Base-by-base conservation (phyloP, 2,329 filamentous ascomycete genomes). In the Diatrype stigma region DNA sequence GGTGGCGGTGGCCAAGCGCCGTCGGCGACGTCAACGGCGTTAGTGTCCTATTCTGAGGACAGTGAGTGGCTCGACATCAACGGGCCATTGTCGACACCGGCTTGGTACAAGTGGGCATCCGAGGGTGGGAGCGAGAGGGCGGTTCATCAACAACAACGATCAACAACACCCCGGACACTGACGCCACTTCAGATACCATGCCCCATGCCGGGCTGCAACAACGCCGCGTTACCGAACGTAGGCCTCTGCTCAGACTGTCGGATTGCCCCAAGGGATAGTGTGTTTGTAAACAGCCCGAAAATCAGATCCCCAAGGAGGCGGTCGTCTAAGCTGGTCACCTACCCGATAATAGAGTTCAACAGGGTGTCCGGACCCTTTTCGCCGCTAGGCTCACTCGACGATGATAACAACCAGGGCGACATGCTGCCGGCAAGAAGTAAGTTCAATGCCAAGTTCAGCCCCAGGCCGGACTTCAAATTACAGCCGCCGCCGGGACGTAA, bases 401-500 rank as follows among this genome's bases (percentile, higher is more conserved):
- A 16, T 3, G 35, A 19, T 3, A 17, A 26, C 34, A 21, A 21
- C 23, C 10, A 34, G 2, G 7, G 8, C 22, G 48, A 50, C 16
- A 17, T 45, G 14, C 17, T n/a, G 48, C 17, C 42, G 11, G 49
- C 48, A 17, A 40, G 46, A 11, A 55, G 51, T 30, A 45, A 47
- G 10, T 55, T 51, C 42, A 56, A 54, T 34, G 51, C 28, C 21
- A 49, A 22, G n/a, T 17, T 38, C 51, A 50, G 30, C 32, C 45
- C 42, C 40, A 21, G 26, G 34, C 16, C 22, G 42, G 21, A 26
- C 14, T 63, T 63, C 51, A 57, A 50, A 50, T 54, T 63, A 17
- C 56, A 59, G 46, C 51, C 60, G 6, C 56, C 54, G 37, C 59
- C 62, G 28, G 19, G 10, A 10, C 49, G 56, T n/a, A 42, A 49